Evolutionary conservation across 176 grass and related monocot genomes (phyloP).

Genomic region (Oryza glumipatula): DNA sequence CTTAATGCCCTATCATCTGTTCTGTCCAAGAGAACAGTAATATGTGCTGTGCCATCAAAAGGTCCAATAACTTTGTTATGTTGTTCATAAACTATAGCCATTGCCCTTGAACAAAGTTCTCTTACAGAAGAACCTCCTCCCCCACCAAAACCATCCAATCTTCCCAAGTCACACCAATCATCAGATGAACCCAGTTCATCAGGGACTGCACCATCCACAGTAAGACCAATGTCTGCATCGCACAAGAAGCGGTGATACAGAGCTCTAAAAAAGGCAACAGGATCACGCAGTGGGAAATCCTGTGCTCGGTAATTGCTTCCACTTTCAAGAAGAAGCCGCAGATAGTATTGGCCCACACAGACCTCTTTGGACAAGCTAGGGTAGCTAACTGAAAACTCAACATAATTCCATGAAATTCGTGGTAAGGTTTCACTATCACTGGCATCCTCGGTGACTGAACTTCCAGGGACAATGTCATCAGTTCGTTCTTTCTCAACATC

Average conservation of each 20-base stretch:
- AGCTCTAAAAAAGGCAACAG: conserved; percentile 95
- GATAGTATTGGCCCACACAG: conserved; percentile 97
- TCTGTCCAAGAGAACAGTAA: conserved; percentile 96
- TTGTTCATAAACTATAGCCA: conserved; percentile 98
- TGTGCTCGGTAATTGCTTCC: conserved; percentile 82
- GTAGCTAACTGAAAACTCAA: conserved; percentile 89
- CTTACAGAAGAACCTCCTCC: conserved; percentile 94
- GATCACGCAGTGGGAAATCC: conserved; percentile 92
- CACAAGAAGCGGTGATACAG: conserved; percentile 98
- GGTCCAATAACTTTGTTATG: conserved; percentile 87
- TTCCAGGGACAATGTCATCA: conserved; percentile 87
- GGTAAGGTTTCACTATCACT: conserved; percentile 66
- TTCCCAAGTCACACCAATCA: conserved; percentile 99
- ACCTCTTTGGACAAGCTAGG: conserved; percentile 97
- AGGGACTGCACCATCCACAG: conserved; percentile 96
- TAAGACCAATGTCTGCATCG: conserved; percentile 95
- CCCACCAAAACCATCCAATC: conserved; percentile 98
- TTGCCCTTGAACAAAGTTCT: conserved; percentile 97
- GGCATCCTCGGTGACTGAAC: conserved; percentile 62
- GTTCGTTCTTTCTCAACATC: conserved; percentile 98
- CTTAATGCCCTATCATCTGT: conserved; percentile 94
- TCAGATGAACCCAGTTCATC: conserved; percentile 95
- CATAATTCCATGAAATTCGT: conserved; percentile 98
- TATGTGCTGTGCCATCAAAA: conserved; percentile 96
- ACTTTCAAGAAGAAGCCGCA: conserved; percentile 86